phyloP scores from a whole-genome alignment of 805 yeast species.

The Saccharomycopsis babjevae region DNA sequence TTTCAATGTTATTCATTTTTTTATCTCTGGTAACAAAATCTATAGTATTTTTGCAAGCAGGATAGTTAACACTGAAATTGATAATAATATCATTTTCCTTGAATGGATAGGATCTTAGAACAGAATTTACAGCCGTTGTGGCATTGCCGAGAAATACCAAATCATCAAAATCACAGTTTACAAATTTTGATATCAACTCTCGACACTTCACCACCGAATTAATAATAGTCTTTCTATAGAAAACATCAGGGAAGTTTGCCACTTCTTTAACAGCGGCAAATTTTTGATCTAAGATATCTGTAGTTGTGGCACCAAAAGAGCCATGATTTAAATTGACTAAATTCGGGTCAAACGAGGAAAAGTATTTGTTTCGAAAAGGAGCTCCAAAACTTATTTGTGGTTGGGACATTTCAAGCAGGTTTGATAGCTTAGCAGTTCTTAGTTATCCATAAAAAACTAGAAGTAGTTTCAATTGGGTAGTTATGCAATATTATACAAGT shows the following conservation, averaged over 20 bases:
- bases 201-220: slow-evolving; percentile 28
- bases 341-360: slow-evolving; percentile 31
- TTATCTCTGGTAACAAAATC: slow-evolving; percentile 28
- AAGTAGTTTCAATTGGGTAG: too few relatives aligned
- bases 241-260: slow-evolving; percentile 39
- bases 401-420: background rate
- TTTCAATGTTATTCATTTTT: slow-evolving; percentile 21
- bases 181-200: slow-evolving; percentile 30
- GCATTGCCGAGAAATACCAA: slow-evolving; percentile 51
- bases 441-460: background rate
- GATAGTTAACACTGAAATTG: slow-evolving; percentile 40
- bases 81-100: slow-evolving; percentile 42
- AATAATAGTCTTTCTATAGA: slow-evolving; percentile 24
- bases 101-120: slow-evolving; percentile 45
- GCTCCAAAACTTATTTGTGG: slow-evolving; percentile 34
- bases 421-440: background rate
- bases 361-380: slow-evolving; percentile 37
- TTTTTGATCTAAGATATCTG: slow-evolving; percentile 33
- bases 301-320: slow-evolving; percentile 50
- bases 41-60: slow-evolving; percentile 44
- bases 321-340: slow-evolving; percentile 52
- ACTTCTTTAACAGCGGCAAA: slow-evolving; percentile 24
- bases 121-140: slow-evolving; percentile 47
- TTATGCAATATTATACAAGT: too few relatives aligned
- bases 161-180: slow-evolving; percentile 37